These are phyloP conservation scores for Scedosporium dehoogii DNA, from an alignment of 2,329 filamentous ascomycete species.

Conservation along the genomic window DNA sequence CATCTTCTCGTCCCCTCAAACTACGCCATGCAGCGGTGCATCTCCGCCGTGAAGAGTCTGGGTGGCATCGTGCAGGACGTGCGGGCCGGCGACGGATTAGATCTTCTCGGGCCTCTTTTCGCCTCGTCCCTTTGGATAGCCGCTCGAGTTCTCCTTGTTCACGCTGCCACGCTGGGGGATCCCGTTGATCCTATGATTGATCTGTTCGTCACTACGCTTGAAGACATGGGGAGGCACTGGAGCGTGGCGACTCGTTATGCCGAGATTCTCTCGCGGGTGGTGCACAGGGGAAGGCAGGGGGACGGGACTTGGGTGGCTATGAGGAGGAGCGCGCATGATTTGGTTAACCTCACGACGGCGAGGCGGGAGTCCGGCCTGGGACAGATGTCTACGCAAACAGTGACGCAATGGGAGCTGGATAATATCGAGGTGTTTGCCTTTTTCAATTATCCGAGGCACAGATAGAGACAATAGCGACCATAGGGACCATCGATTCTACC, in stretches of 20 bases:
- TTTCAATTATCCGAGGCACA: constrained; percentile 27
- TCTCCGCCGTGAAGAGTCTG: constrained; percentile 32
- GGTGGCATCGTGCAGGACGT: constrained; percentile 33
- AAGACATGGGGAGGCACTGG: constrained; percentile 31
- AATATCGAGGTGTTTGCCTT: constrained; percentile 35
- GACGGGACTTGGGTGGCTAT: constrained; percentile 27
- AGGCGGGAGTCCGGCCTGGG: constrained; percentile 26
- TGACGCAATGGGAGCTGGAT: constrained; percentile 29
- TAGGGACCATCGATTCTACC: too few relatives aligned
- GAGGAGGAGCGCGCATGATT: constrained; percentile 30
- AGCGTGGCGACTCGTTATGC: constrained; percentile 32
- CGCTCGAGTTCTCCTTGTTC: constrained; percentile 28
- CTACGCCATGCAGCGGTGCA: constrained; percentile 33
- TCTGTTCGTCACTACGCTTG: constrained; percentile 32
- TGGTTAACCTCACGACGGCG: constrained; percentile 25
- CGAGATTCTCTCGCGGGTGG: constrained; percentile 27
- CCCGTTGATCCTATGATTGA: constrained; percentile 28
- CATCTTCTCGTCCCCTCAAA: constrained; percentile 32
- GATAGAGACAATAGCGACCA: not conserved
- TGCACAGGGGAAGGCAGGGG: constrained; percentile 25
- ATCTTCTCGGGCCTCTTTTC: constrained; percentile 31
- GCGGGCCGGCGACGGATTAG: constrained; percentile 30
- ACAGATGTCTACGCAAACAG: constrained; percentile 26
- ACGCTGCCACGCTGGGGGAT: constrained; percentile 27
- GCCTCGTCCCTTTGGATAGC: constrained; percentile 35